Conservation (phyloP, 129 eudicot species). For the Flaveria trinervia region DNA sequence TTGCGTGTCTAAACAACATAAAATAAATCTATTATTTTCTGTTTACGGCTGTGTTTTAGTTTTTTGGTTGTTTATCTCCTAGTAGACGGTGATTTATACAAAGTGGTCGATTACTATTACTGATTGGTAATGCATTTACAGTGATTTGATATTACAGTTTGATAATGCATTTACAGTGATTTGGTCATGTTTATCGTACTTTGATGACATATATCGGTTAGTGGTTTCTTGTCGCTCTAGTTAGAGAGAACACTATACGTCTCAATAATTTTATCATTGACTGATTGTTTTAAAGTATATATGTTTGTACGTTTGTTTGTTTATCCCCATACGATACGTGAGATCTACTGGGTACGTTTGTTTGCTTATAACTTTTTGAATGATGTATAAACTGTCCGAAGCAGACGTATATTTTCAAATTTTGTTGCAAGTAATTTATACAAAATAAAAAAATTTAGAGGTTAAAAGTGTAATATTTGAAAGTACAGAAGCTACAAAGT, state of each 20-base stretch:
- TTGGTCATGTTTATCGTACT: not conserved
- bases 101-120: too few species aligned
- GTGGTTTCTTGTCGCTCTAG: not conserved
- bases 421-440: too few species aligned
- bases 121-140: not conserved
- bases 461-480: too few species aligned
- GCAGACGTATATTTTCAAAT: too few species aligned
- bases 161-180: not conserved
- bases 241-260: not conserved
- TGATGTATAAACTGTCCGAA: too few species aligned
- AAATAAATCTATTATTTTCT: not conserved
- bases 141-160: not conserved
- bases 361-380: not conserved
- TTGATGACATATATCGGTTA: not conserved
- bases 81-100: too few species aligned
- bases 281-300: not conserved
- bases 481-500: too few species aligned
- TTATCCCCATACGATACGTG: too few species aligned
- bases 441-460: too few species aligned
- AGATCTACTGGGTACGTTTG: too few species aligned
- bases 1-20: conserved; percentile 6
- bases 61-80: too few species aligned
- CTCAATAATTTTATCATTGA: not conserved
- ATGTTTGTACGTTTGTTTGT: too few species aligned
- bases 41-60: not conserved